Evolutionary conservation across 2,329 filamentous ascomycete genomes (phyloP).

Genomic region (Pseudocercospora pini-densiflorae): DNA sequence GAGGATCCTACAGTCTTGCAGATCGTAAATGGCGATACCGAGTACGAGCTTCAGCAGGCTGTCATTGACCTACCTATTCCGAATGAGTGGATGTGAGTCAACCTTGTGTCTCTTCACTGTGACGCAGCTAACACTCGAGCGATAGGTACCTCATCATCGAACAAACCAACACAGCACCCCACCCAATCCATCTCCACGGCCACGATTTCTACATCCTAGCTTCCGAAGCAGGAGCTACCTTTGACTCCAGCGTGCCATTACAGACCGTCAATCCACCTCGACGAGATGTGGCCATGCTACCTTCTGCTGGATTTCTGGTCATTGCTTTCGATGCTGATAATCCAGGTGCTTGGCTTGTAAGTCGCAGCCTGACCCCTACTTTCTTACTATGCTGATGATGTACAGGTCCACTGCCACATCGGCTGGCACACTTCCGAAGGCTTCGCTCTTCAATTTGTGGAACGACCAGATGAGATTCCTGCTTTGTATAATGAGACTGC

Average conservation of each 20-base stretch:
- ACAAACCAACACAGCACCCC: conserved; percentile 33
- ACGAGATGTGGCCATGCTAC: conserved; percentile 53
- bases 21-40: no score
- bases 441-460: conserved; percentile 60
- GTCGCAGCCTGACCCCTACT: background rate
- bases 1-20: no score
- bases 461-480: conserved; percentile 32
- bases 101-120: conserved; percentile 17
- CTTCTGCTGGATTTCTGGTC: conserved; percentile 50
- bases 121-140: conserved; percentile 46
- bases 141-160: conserved; percentile 51
- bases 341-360: conserved; percentile 45
- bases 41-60: no score
- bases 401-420: conserved; percentile 51
- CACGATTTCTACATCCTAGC: conserved; percentile 39
- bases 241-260: conserved; percentile 37
- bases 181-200: conserved; percentile 34
- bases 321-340: conserved; percentile 58
- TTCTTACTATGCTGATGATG: background rate
- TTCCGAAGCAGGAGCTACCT: conserved; percentile 28
- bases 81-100: no score
- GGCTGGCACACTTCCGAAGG: conserved; percentile 66
- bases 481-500: background rate
- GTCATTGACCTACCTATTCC: no score
- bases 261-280: conserved; percentile 50